A percentile compares a stretch with the other conserved stretches of the same genome.
phyloP scores from a whole-genome alignment of 176 grass and related monocot species.

The Lolium perenne region DNA sequence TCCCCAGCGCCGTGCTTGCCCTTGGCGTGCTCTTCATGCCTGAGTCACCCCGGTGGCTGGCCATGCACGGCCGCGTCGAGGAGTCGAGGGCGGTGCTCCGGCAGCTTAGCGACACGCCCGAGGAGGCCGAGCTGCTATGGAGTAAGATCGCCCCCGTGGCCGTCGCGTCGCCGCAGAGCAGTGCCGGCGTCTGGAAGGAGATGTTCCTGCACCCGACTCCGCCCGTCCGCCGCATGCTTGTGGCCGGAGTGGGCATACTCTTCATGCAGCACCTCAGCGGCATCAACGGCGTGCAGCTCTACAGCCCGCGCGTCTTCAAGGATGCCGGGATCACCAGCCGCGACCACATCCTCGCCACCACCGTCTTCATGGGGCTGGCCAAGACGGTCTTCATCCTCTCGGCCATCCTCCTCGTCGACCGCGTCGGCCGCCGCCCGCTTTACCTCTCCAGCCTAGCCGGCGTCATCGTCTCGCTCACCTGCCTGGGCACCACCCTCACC shows the following conservation, averaged over 20 bases:
- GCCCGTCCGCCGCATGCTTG: slow-evolving; percentile 50
- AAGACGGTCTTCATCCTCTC: slow-evolving; percentile 67
- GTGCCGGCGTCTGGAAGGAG: slow-evolving; percentile 60
- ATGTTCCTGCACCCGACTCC: slow-evolving; percentile 47
- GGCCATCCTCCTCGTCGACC: slow-evolving; percentile 61
- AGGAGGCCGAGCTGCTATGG: slow-evolving; percentile 35
- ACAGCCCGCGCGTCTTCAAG: slow-evolving; percentile 58
- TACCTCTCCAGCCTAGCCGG: slow-evolving; percentile 50
- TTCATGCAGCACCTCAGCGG: slow-evolving; percentile 72
- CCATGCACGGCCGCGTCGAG: slow-evolving; percentile 32
- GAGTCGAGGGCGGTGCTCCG: slow-evolving; percentile 30
- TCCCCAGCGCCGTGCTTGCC: slow-evolving; percentile 37
- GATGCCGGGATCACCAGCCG: slow-evolving; percentile 45
- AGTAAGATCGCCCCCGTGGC: neutral
- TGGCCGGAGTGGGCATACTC: slow-evolving; percentile 51
- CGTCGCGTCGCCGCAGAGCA: neutral
- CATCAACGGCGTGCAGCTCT: slow-evolving; percentile 68
- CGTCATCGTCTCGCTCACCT: slow-evolving; percentile 47
- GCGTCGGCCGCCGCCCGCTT: slow-evolving; percentile 52
- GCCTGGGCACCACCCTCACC: slow-evolving; percentile 47
- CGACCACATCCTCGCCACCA: slow-evolving; percentile 48
- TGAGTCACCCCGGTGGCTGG: slow-evolving; percentile 55
- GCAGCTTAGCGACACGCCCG: neutral
- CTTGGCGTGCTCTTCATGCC: slow-evolving; percentile 43
- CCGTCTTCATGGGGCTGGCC: slow-evolving; percentile 51